These are phyloP conservation scores for Lasiodiplodia sp. DNA, from an alignment of 2,329 filamentous ascomycete genomes.

Conservation along the genomic window DNA sequence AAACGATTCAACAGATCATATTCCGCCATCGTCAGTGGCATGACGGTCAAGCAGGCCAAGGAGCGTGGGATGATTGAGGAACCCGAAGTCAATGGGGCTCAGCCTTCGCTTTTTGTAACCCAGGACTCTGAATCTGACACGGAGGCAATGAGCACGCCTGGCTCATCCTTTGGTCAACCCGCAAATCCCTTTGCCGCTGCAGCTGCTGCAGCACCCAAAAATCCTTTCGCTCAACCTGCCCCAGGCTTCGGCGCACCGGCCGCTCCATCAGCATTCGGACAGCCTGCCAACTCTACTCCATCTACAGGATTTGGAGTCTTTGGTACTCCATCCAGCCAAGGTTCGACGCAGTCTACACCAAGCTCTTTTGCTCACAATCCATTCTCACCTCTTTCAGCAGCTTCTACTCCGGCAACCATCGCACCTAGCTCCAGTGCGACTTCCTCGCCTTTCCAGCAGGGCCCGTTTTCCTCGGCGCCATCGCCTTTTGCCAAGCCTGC, in stretches of 20 bases:
- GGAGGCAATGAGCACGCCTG: slow-evolving; percentile 2
- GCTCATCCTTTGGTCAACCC: slow-evolving; percentile 6
- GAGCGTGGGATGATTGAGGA: slow-evolving; percentile 57
- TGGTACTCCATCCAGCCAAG: slow-evolving; percentile 14
- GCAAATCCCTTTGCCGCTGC: slow-evolving; percentile 19
- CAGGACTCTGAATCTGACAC: slow-evolving; percentile 43
- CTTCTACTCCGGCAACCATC: slow-evolving; percentile 6
- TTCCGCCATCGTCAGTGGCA: slow-evolving; percentile 64
- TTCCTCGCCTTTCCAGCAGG: slow-evolving; percentile 2
- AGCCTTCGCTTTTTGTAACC: slow-evolving; percentile 40
- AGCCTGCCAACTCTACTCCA: slow-evolving; percentile 7
- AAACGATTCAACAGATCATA: slow-evolving; percentile 64
- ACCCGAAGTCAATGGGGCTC: slow-evolving; percentile 40
- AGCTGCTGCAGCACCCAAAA: background rate
- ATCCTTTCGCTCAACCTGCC: background rate
- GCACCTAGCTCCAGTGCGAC: background rate
- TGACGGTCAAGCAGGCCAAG: slow-evolving; percentile 60
- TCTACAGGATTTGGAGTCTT: background rate
- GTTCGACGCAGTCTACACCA: slow-evolving; percentile 6
- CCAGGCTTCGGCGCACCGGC: slow-evolving; percentile 1
- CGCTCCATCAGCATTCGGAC: slow-evolving; percentile 13
- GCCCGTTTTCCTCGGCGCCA: background rate
- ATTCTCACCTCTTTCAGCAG: slow-evolving; percentile 19
- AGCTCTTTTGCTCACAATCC: background rate
- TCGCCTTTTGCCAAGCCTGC: slow-evolving; percentile 8